Evolutionary conservation across 2,329 filamentous ascomycete species (phyloP).

Genomic region (Aspergillus brasiliensis): DNA sequence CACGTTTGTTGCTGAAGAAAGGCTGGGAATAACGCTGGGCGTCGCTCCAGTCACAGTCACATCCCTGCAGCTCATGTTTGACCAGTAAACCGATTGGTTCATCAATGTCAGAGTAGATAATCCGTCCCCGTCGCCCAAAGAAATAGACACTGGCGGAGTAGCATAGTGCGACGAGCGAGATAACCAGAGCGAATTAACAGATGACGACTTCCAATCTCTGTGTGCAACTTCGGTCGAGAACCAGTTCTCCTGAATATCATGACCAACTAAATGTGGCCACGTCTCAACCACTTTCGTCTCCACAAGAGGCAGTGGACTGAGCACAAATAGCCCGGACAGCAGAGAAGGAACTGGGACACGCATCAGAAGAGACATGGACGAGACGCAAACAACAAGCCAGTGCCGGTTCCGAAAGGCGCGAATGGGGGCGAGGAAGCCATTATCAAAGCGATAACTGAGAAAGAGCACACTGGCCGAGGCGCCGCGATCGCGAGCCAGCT

Average conservation of each 20-base stretch:
- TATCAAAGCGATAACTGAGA: constrained; percentile 24
- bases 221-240: not conserved
- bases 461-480: constrained; percentile 19
- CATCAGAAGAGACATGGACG: constrained; percentile 17
- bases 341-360: constrained; percentile 21
- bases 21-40: not conserved
- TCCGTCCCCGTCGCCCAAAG: constrained; percentile 6
- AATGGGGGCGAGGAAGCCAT: constrained; percentile 19
- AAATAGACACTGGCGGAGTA: not conserved
- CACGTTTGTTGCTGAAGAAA: not conserved
- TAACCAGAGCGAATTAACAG: not conserved
- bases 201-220: not conserved
- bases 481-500: constrained; percentile 19
- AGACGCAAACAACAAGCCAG: constrained; percentile 21
- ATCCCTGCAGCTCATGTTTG: constrained; percentile 16
- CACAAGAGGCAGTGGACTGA: not conserved
- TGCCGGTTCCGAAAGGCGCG: constrained; percentile 21
- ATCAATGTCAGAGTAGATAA: constrained; percentile 11
- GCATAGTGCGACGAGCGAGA: not conserved
- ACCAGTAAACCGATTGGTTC: constrained; percentile 23
- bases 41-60: not conserved
- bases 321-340: constrained; percentile 19
- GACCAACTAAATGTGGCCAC: constrained; percentile 11
- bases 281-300: not conserved
- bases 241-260: constrained; percentile 6